Evolutionary conservation across 2,329 filamentous ascomycete genomes (phyloP).

Genomic region (Fusarium temperatum): DNA sequence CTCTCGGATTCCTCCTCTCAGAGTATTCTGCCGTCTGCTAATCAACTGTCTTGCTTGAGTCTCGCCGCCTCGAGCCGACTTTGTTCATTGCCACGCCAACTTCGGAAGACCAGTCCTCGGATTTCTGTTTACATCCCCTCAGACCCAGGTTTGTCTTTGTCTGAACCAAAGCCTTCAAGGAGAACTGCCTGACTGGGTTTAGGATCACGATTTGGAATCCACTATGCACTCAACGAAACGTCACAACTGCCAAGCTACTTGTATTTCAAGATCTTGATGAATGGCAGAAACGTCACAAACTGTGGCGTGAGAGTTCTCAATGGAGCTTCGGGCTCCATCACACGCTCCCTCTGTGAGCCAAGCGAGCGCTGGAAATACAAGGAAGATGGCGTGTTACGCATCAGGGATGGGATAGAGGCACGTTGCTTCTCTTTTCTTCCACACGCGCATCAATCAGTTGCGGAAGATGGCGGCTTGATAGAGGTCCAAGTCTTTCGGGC

Average conservation of each 20-base stretch:
- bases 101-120: conserved; percentile 51
- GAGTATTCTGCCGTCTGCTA: conserved; percentile 41
- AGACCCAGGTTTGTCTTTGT: conserved; percentile 53
- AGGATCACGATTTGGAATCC: conserved; percentile 64
- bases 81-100: not conserved
- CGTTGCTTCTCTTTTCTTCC: conserved; percentile 61
- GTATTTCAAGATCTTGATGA: conserved; percentile 66
- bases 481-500: conserved; percentile 64
- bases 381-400: conserved; percentile 47
- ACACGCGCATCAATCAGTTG: conserved; percentile 49
- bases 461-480: conserved; percentile 64
- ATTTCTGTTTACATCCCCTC: conserved; percentile 67
- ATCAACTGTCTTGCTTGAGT: conserved; percentile 31
- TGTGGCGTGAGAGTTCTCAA: conserved; percentile 59
- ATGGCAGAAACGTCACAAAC: conserved; percentile 60
- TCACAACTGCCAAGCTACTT: conserved; percentile 51
- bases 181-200: conserved; percentile 1
- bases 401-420: conserved; percentile 55
- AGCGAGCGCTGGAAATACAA: conserved; percentile 52
- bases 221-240: conserved; percentile 54
- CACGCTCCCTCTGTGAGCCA: conserved; percentile 60
- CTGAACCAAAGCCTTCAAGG: too few relatives aligned
- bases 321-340: conserved; percentile 51
- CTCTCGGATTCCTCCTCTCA: conserved; percentile 62
- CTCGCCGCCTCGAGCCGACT: not conserved